Base-by-base conservation (phyloP, 1,284 basidiomycete genomes). In the Exobasidium cylindrosporum region DNA sequence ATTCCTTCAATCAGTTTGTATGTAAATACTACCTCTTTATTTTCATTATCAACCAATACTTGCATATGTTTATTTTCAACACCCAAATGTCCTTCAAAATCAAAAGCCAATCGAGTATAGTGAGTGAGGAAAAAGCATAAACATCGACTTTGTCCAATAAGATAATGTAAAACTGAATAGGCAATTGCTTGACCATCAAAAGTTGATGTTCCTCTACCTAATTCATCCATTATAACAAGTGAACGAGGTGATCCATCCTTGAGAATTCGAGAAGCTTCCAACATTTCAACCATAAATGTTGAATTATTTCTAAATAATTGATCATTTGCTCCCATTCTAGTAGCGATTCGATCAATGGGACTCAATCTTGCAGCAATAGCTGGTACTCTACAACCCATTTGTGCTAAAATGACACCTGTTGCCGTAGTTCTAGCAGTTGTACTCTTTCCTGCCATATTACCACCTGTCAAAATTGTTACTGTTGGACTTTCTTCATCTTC, bases 341-440 rank as follows among this genome's bases (percentile, higher is more conserved):
- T 97, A 63, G 96, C 86, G 72, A 99, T 97, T 26, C 89, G 85
- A 79, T 99, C 95, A 1, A 97, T 87, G 0, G 96, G 92, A 67
- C 88, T 89, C 54, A 99, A 80, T 35, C 89, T 84, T 29, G 95
- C 96, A 57, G 82, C 85, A 35, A 85, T 81, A 0, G 96, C 95
- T 1, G 96, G 96, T 1, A 99, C 92, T 57, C 90, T 86, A 88
- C 97, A 98, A n/a, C 96, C 96, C 21, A 98, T 83, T 79, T 97
- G 95, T 6, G 93, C 94, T 87, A 97, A 90, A 70, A 97, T 97
- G 63, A 96, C 88, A 30, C 90, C 94, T 0, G 89, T 87, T 3
- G 92, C 93, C n/a, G 94, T 96, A 90, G 97, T 98, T 55, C 96
- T 87, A 86, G 97, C 90, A 5, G 83, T 76, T 0, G 81, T 82